Conservation (phyloP, 2,329 filamentous ascomycete species). For the Camptophora hylomeconis region DNA sequence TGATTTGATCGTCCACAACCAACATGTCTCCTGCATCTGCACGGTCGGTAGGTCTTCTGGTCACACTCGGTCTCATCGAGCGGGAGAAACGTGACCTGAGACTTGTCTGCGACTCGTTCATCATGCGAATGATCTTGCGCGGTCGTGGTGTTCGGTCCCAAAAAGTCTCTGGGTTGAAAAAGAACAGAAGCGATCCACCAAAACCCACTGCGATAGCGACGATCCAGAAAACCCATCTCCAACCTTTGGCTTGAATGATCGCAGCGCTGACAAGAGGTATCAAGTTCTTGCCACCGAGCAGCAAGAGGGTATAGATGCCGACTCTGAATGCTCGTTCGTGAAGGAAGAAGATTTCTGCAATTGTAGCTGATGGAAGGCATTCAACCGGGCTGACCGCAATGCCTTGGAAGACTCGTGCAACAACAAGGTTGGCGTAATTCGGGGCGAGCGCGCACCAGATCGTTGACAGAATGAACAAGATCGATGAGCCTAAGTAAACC, state of each 20-base stretch:
- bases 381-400: constrained; percentile 82
- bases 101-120: too few relatives aligned
- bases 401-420: constrained; percentile 77
- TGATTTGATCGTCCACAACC: too few relatives aligned
- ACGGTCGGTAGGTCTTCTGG: too few relatives aligned
- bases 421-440: constrained; percentile 62
- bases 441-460: constrained; percentile 82
- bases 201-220: constrained; percentile 68
- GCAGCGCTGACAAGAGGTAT: constrained; percentile 76
- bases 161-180: constrained; percentile 90
- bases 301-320: constrained; percentile 79
- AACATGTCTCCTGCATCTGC: too few relatives aligned
- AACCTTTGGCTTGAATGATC: constrained; percentile 63
- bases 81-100: too few relatives aligned
- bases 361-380: constrained; percentile 82
- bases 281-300: constrained; percentile 84
- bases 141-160: constrained; percentile 71
- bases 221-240: constrained; percentile 78
- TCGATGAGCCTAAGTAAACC: constrained; percentile 66
- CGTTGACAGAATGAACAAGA: constrained; percentile 63
- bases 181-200: constrained; percentile 59
- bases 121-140: too few relatives aligned
- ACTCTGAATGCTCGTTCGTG: constrained; percentile 88
- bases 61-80: too few relatives aligned
- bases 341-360: constrained; percentile 91